Evolutionary conservation across 2,329 filamentous ascomycete species (phyloP), one percentile per base, ranked within the genome.

Genomic region (Nemania bipapillata): DNA sequence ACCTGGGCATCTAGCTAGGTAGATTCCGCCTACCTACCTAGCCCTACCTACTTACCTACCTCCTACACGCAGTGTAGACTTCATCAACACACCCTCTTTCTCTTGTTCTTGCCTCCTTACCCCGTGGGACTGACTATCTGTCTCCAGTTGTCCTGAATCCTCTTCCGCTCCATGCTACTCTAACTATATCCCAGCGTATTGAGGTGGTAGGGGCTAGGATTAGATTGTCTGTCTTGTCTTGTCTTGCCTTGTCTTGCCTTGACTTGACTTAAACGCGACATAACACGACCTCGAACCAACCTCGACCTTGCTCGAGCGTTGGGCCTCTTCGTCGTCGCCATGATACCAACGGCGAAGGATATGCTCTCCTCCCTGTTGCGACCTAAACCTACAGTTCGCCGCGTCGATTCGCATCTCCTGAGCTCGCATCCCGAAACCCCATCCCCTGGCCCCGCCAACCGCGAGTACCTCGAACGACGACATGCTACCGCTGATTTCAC

Each of bases 401-500:
- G 74, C 63, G 69, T 69, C 68, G 74, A 77, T 55, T 73, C 73
- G 52, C 71, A 63, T 62, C 53, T 69, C 59, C 74, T 74, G 54
- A 68, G 72, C 55, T 72, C 74, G 45, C 72, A 75, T 32, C 69
- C 72, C n/a, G 68, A 74, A 30, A 73, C 72, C 15, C 74, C 75
- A 5, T 77, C 76, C 11, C 76, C 76, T 17, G 76, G 74, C 40
- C 74, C 74, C 11, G 72, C 71, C n/a, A 70, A 55, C 56, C 79
- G 75, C 62, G 74, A 79, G 32, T 82, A 83, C 69, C 75, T 74
- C 45, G 78, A 77, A 60, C 80, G 80, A 59, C 82, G 84, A 70
- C 86, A 88, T 78, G 87, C 88, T 64, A 87, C 86, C 2, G 89
- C 88, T 68, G 89, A 90, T 77, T 90, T 90, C 72, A 90, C 88